phyloP scores from a whole-genome alignment of 75 land plant genomes.

The Cupressus sempervirens region DNA sequence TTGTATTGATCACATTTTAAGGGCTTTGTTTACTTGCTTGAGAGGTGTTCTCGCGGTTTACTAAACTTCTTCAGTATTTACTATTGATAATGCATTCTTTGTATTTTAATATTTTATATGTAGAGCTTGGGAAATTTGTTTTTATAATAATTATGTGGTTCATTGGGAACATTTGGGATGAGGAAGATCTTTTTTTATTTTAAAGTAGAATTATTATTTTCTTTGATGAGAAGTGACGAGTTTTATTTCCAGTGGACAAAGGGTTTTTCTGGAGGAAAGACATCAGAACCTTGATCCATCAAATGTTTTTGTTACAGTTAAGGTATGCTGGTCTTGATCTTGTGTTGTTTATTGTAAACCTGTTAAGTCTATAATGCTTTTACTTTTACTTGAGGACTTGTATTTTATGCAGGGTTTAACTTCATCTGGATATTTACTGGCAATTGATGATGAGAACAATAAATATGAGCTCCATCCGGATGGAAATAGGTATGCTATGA shows the following conservation, averaged over 20 bases:
- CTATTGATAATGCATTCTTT: background rate
- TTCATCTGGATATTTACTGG: constrained; percentile 84
- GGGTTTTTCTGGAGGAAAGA: constrained; percentile 66
- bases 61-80: background rate
- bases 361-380: background rate
- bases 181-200: background rate
- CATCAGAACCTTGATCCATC: constrained; percentile 25
- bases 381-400: background rate
- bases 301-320: constrained; percentile 53
- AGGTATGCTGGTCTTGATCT: constrained; percentile 36
- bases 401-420: constrained; percentile 68
- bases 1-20: background rate
- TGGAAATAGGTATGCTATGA: constrained; percentile 72
- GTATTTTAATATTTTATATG: background rate
- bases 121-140: background rate
- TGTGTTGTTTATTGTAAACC: background rate
- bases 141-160: background rate
- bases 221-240: background rate
- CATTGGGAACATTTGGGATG: background rate
- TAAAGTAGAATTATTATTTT: background rate
- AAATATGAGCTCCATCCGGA: constrained; percentile 93
- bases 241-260: constrained; percentile 70
- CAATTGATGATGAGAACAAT: constrained; percentile 58
- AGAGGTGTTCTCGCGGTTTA: background rate
- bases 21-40: background rate